Evolutionary conservation across 2,329 filamentous ascomycete species (phyloP).

Genomic region (Pseudovirgaria hyperparasitica): DNA sequence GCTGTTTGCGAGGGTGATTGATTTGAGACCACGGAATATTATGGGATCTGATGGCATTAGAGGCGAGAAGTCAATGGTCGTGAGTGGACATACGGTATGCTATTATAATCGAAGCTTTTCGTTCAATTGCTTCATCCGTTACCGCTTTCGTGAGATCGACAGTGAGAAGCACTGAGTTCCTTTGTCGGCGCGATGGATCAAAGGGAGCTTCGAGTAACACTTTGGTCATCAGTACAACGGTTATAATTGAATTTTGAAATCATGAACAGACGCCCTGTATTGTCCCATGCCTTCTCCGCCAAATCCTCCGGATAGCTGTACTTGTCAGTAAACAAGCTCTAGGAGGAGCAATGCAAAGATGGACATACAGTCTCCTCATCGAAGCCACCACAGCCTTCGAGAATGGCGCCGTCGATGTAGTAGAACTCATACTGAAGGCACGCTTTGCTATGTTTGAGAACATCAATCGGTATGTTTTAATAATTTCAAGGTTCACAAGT

Average conservation of each 20-base stretch:
- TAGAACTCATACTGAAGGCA: slow-evolving; percentile 26
- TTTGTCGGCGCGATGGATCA: slow-evolving; percentile 40
- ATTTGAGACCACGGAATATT: slow-evolving; percentile 88
- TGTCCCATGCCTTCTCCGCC: slow-evolving; percentile 87
- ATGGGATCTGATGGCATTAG: slow-evolving; percentile 51
- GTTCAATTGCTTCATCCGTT: slow-evolving; percentile 74
- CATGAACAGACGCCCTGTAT: slow-evolving; percentile 57
- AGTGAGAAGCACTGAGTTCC: slow-evolving; percentile 63
- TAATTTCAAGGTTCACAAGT: too few relatives aligned
- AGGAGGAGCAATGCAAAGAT: too few relatives aligned
- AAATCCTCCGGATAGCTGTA: slow-evolving; percentile 74
- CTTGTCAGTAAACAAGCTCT: slow-evolving; percentile 1
- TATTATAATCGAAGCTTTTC: slow-evolving; percentile 66
- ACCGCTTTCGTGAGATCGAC: slow-evolving; percentile 86
- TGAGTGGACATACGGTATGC: slow-evolving; percentile 61
- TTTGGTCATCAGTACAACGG: slow-evolving; percentile 15
- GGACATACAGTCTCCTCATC: slow-evolving; percentile 66
- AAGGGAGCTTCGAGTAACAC: slow-evolving; percentile 59
- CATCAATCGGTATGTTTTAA: slow-evolving; percentile 2
- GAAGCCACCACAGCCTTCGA: slow-evolving; percentile 58
- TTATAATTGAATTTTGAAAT: neutral
- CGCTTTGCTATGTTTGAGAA: slow-evolving; percentile 21
- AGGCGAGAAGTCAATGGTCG: neutral
- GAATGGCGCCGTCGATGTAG: slow-evolving; percentile 43
- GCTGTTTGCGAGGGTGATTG: slow-evolving; percentile 68